A percentile compares a stretch with the other conserved stretches of the same genome.
phyloP scores from a whole-genome alignment of 176 grass and related monocot species.

The Oryza longistaminata region DNA sequence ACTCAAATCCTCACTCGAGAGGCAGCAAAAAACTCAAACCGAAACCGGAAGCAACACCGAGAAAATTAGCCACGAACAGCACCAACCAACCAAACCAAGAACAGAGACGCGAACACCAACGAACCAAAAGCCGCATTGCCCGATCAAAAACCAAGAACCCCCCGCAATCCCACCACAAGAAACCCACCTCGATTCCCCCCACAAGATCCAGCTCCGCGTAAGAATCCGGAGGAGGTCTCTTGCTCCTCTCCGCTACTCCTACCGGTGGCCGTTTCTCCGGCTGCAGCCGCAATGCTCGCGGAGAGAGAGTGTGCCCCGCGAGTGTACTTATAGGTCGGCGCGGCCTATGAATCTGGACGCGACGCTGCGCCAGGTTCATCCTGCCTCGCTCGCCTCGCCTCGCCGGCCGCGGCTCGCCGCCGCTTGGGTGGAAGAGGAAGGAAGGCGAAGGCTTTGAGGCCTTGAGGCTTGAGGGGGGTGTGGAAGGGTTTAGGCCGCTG shows the following conservation, averaged over 20 bases:
- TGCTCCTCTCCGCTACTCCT: neutral
- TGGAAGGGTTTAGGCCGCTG: neutral
- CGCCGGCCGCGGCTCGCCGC: too few relatives aligned
- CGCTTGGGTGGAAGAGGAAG: too few relatives aligned
- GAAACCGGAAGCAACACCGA: neutral
- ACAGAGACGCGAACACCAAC: neutral
- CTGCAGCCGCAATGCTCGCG: neutral
- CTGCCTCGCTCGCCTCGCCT: neutral
- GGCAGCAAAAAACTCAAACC: neutral
- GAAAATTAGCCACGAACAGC: neutral
- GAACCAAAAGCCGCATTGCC: neutral
- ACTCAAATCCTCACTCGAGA: neutral
- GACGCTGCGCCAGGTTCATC: slow-evolving; percentile 9
- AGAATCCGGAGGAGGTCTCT: neutral
- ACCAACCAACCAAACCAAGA: neutral
- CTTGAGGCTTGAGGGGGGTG: too few relatives aligned
- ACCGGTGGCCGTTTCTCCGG: neutral
- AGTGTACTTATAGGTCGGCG: neutral
- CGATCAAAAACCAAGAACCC: neutral
- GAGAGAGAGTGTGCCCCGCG: neutral
- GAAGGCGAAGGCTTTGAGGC: neutral
- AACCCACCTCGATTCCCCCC: neutral
- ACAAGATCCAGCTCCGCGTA: neutral
- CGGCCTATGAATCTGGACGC: neutral
- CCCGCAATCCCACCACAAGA: neutral